Percentiles rank a stretch among this genome's conserved stretches.
These are phyloP conservation scores for Diaporthe ilicicola DNA, from an alignment of 2,329 filamentous ascomycete species.

Conservation along the genomic window DNA sequence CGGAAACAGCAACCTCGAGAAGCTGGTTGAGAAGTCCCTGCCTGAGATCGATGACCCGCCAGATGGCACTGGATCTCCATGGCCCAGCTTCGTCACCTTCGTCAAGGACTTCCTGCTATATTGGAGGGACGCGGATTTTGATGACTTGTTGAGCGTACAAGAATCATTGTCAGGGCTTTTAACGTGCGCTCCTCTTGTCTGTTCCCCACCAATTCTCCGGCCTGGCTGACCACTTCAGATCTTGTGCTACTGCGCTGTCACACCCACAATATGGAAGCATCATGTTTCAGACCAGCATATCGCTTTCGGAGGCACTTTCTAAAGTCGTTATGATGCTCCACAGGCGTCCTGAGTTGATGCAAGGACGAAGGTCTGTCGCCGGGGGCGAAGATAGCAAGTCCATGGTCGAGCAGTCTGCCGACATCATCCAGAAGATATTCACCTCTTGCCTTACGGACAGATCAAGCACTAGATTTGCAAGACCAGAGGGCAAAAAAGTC, in stretches of 20 bases:
- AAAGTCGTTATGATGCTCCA: constrained; percentile 86
- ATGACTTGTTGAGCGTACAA: constrained; percentile 79
- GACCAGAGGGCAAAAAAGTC: constrained; percentile 83
- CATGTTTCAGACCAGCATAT: constrained; percentile 84
- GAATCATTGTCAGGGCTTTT: constrained; percentile 76
- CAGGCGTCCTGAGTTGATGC: constrained; percentile 79
- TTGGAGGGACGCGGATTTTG: constrained; percentile 80
- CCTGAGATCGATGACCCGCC: constrained; percentile 71
- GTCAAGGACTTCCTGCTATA: constrained; percentile 84
- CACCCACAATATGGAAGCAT: constrained; percentile 82
- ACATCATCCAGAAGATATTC: constrained; percentile 90
- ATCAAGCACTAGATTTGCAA: constrained; percentile 70
- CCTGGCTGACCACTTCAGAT: constrained; percentile 55
- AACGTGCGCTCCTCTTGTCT: constrained; percentile 63
- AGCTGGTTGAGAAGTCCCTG: constrained; percentile 69
- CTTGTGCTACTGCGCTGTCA: constrained; percentile 82
- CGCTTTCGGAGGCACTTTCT: constrained; percentile 81
- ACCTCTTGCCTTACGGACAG: constrained; percentile 88
- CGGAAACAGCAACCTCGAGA: constrained; percentile 57
- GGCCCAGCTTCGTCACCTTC: constrained; percentile 81
- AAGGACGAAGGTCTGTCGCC: constrained; percentile 63
- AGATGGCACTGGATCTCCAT: constrained; percentile 71
- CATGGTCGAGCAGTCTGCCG: constrained; percentile 86
- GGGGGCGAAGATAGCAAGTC: constrained; percentile 78
- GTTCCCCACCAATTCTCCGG: neutral